Evolutionary conservation across 768 basidiomycete species (phyloP).

Genomic region (Boletus eberwhitei): DNA sequence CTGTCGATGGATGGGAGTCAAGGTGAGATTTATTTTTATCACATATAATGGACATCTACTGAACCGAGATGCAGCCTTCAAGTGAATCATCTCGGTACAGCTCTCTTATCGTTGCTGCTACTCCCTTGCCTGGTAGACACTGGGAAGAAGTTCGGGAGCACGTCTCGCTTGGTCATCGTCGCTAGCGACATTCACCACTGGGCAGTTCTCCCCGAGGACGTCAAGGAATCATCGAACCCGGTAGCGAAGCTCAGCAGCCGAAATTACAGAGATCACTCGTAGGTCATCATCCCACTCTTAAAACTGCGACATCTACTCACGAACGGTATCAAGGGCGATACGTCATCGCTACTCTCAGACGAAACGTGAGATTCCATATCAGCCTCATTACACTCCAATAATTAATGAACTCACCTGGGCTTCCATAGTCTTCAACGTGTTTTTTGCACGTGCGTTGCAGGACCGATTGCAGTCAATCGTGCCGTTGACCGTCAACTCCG

Average conservation of each 20-base stretch:
- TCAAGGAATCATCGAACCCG: conserved; percentile 19
- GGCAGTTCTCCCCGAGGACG: conserved; percentile 15
- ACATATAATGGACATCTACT: not conserved
- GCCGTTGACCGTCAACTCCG: conserved; percentile 24
- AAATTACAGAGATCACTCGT: conserved; percentile 21
- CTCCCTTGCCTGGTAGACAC: conserved; percentile 31
- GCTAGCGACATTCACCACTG: conserved; percentile 29
- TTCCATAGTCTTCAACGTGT: conserved; percentile 27
- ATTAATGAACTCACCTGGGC: not conserved
- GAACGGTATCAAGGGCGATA: conserved; percentile 10
- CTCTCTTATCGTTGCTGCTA: conserved; percentile 31
- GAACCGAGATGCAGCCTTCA: conserved; percentile 25
- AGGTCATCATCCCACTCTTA: not conserved
- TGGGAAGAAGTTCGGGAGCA: conserved; percentile 18
- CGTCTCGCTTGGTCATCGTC: conserved; percentile 31
- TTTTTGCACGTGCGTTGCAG: conserved; percentile 31
- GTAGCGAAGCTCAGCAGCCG: conserved; percentile 24
- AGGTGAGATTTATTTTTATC: conserved; percentile 15
- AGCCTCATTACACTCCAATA: not conserved
- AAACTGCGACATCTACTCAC: not conserved
- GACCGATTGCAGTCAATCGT: conserved; percentile 15
- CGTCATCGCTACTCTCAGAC: conserved; percentile 19
- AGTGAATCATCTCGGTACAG: conserved; percentile 34
- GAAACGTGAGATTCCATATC: conserved; percentile 22
- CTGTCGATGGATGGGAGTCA: conserved; percentile 46